Evolutionary conservation across 139 green algal genomes (phyloP).

Genomic region (Astrephomene gubernaculifera): DNA sequence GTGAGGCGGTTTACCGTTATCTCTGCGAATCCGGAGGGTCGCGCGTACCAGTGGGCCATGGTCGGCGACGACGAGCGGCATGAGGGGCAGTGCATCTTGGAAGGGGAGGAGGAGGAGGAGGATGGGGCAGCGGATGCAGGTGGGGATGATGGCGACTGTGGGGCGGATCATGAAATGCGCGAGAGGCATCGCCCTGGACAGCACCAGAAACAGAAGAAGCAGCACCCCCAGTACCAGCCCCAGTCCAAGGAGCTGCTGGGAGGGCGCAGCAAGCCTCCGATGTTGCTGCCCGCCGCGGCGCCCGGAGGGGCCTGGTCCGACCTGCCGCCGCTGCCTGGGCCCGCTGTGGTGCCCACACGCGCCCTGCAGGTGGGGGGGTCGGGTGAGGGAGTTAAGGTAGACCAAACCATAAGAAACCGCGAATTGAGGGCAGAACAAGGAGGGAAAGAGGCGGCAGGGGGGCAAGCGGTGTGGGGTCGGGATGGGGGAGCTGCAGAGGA

Average conservation of each 20-base stretch:
- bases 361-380: constrained; percentile 22
- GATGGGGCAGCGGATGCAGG: background rate
- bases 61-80: background rate
- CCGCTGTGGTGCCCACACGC: constrained; percentile 30
- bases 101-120: background rate
- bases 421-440: too few relatives aligned
- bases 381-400: too few relatives aligned
- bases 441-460: too few relatives aligned
- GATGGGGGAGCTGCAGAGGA: too few relatives aligned
- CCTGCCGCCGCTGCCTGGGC: constrained; percentile 11
- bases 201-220: too few relatives aligned
- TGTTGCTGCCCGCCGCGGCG: constrained; percentile 8
- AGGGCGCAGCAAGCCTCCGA: too few relatives aligned
- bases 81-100: background rate
- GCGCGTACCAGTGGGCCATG: constrained; percentile 39
- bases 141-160: background rate
- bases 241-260: too few relatives aligned
- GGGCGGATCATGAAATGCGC: too few relatives aligned
- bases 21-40: constrained; percentile 24
- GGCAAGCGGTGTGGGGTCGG: too few relatives aligned
- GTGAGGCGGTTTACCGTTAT: constrained; percentile 26
- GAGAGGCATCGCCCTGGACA: background rate
- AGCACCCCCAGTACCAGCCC: too few relatives aligned
- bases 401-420: too few relatives aligned
- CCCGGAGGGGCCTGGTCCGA: constrained; percentile 12